Evolutionary conservation across 345 rosid genomes (phyloP).

Genomic region (rapeseed (Brassica napus)): Da-Ae NC_063436.1:28944501-28945000

Average conservation of each 20-base stretch:
- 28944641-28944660: too few relatives aligned
- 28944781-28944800: background rate
- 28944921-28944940: background rate
- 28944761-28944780: background rate
- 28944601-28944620: too few relatives aligned
- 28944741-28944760: background rate
- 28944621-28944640: too few relatives aligned
- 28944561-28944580: too few relatives aligned
- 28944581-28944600: too few relatives aligned
- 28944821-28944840: slow-evolving; percentile 11
- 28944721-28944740: background rate
- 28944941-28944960: slow-evolving; percentile 3
- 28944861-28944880: slow-evolving; percentile 31
- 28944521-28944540: too few relatives aligned
- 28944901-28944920: slow-evolving; percentile 34
- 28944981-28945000: slow-evolving; percentile 33
- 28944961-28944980: slow-evolving; percentile 8
- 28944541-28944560: too few relatives aligned
- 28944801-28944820: slow-evolving; percentile 25
- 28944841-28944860: slow-evolving; percentile 8
- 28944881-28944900: slow-evolving; percentile 31
- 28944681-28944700: too few relatives aligned
- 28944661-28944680: too few relatives aligned
- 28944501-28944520: too few relatives aligned
- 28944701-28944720: too few relatives aligned